Evolutionary conservation across 495 filamentous ascomycete species (phyloP).

Genomic region (Sabuloglossum arenarium): DNA sequence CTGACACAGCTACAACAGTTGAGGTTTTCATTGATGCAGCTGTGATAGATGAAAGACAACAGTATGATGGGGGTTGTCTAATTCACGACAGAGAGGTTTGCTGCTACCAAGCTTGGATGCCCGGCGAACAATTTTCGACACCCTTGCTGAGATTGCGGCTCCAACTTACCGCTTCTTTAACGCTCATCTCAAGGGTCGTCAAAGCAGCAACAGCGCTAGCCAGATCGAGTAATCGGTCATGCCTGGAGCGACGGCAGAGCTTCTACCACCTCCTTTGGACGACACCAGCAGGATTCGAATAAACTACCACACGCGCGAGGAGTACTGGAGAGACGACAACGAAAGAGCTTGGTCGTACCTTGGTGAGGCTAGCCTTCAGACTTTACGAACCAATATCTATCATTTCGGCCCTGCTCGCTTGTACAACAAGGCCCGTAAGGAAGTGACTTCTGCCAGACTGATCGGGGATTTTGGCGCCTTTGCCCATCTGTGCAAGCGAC

Average conservation of each 20-base stretch:
- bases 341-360: background rate
- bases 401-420: background rate
- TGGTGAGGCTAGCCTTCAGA: background rate
- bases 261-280: background rate
- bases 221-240: background rate
- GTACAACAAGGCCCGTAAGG: background rate
- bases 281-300: too few species aligned
- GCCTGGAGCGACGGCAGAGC: background rate
- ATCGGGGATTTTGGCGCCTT: background rate
- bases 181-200: too few species aligned
- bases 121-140: slow-evolving; percentile 3
- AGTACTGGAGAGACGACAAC: background rate
- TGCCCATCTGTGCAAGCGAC: background rate
- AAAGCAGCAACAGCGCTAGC: too few species aligned
- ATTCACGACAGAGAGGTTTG: slow-evolving; percentile 6
- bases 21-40: slow-evolving; percentile 37
- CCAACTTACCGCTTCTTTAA: background rate
- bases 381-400: background rate
- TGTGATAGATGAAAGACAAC: background rate
- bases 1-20: slow-evolving; percentile 49
- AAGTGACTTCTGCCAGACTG: too few species aligned
- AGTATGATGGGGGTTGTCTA: background rate
- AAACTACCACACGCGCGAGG: too few species aligned
- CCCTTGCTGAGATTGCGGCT: background rate
- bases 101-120: background rate